Evolutionary conservation across 257 asterid species (phyloP), one percentile per base, ranked within the genome.

Genomic region (Echium plantagineum): DNA sequence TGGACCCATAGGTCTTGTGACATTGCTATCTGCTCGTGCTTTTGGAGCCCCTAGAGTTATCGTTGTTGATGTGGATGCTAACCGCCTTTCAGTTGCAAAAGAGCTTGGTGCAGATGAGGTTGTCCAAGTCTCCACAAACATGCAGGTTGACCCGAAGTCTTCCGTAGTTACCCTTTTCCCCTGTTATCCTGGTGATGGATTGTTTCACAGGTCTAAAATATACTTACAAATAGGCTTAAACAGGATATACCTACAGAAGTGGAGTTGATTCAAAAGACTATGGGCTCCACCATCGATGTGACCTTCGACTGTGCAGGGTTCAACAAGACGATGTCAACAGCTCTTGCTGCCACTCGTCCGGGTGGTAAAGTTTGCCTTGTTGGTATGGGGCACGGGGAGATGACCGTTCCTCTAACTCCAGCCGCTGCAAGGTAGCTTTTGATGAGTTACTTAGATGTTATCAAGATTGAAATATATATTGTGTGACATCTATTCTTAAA

Each of bases 311-410:
- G 98, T 72, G 95, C 89, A 4, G 96, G 98, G 17, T 79, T 85
- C 47, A 79, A 64, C 55, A 91, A 91, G 61, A 91, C 96, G 20
- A 88, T 91, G 98, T 66, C 94, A 7, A 88, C 95, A 0, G 95
- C 94, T 35, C 82, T 91, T n/a, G 72, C 74, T 9, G 96, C 95
- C 20, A 91, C 96, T 52, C 65, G 75, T 18, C 64, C 96, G 0
- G 96, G 98, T 58, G 96, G 98, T n/a, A 85, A 80, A 74, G 95
- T 91, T 68, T 88, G 95, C 71, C 94, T 88, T 13, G 95, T 88
- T n/a, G 96, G 98, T 17, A 58, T 91, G 75, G 96, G 94, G 8
- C 95, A 85, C 65, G 68, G 63, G 0, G 80, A 75, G 65, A 91
- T 88, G 98, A 85, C 80, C 6, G 58, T 91, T 63, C 98, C 96